Percentiles rank a stretch among this genome's conserved stretches.
These are phyloP conservation scores for Eragrostis nindensis DNA, from an alignment of 176 grass and related monocot species.

Conservation along the genomic window DNA sequence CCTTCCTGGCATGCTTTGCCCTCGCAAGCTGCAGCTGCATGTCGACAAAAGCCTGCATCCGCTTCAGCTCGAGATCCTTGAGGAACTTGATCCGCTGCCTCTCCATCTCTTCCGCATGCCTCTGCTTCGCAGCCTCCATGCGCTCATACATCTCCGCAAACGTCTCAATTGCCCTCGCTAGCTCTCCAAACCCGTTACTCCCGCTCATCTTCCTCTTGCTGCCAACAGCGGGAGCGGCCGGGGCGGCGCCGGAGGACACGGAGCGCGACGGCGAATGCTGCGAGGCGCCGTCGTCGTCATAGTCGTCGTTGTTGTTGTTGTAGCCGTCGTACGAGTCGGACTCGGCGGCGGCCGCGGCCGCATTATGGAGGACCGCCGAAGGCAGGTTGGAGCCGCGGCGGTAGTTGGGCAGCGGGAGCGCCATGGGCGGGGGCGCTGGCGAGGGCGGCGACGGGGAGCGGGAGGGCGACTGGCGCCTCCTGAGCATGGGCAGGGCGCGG, in stretches of 20 bases:
- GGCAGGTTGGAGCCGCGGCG: slow-evolving; percentile 46
- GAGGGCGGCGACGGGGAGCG: slow-evolving; percentile 49
- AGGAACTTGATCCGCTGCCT: slow-evolving; percentile 92
- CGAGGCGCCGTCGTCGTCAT: slow-evolving; percentile 46
- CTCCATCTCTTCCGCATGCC: slow-evolving; percentile 89
- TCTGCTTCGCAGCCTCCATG: slow-evolving; percentile 84
- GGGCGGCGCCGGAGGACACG: slow-evolving; percentile 46
- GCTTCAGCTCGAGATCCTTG: slow-evolving; percentile 83
- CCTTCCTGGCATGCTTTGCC: slow-evolving; percentile 54
- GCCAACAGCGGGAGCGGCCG: slow-evolving; percentile 12
- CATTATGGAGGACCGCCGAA: slow-evolving; percentile 58
- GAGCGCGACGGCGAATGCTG: slow-evolving; percentile 65
- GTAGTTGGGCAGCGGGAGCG: slow-evolving; percentile 48
- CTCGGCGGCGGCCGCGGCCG: slow-evolving; percentile 55
- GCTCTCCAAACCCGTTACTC: slow-evolving; percentile 64
- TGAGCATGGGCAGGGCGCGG: slow-evolving; percentile 29
- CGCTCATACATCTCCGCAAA: slow-evolving; percentile 91
- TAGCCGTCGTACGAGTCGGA: slow-evolving; percentile 63
- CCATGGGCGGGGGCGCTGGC: slow-evolving; percentile 39
- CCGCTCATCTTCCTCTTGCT: slow-evolving; percentile 44
- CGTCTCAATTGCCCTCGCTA: slow-evolving; percentile 74
- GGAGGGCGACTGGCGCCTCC: slow-evolving; percentile 38
- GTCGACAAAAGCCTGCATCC: slow-evolving; percentile 95
- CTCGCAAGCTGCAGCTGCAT: slow-evolving; percentile 81
- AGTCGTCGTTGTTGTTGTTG: slow-evolving; percentile 49